Conservation (phyloP, 306 rosid genomes). For the Cucurbita ficifolia region DNA sequence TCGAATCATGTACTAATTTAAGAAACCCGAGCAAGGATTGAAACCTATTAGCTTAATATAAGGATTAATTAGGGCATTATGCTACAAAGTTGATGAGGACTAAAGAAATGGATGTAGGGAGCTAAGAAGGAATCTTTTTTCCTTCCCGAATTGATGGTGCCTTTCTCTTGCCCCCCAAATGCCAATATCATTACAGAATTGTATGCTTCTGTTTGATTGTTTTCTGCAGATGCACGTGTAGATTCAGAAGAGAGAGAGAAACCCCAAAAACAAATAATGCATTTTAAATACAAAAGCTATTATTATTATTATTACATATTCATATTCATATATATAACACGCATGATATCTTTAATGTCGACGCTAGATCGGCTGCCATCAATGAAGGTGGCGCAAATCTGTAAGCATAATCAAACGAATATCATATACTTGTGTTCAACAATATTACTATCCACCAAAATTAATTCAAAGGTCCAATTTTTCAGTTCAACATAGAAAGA, state of each 20-base stretch:
- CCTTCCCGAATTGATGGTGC: not conserved
- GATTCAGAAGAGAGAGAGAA: not conserved
- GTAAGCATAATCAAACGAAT: not conserved
- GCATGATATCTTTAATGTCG: not conserved
- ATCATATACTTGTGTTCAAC: not conserved
- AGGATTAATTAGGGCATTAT: not conserved
- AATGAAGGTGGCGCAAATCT: not conserved
- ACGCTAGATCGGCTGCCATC: not conserved
- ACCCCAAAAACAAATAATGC: not conserved
- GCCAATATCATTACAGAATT: conserved; percentile 1
- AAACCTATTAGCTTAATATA: not conserved
- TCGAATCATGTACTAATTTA: not conserved
- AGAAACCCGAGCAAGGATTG: not conserved
- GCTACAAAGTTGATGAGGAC: too few relatives aligned
- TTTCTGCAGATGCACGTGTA: not conserved
- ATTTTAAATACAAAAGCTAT: not conserved
- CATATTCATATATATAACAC: not conserved
- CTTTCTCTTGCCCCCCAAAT: not conserved
- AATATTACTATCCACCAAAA: not conserved
- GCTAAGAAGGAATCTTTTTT: not conserved
- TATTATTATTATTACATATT: not conserved
- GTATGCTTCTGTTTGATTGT: not conserved
- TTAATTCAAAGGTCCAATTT: too few relatives aligned
- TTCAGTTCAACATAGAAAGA: not conserved
- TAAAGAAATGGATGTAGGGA: not conserved